A percentile compares a stretch with the other conserved stretches of the same genome.
phyloP scores from a whole-genome alignment of 2,329 filamentous ascomycete genomes.

The Metarhizium brunneum region DNA sequence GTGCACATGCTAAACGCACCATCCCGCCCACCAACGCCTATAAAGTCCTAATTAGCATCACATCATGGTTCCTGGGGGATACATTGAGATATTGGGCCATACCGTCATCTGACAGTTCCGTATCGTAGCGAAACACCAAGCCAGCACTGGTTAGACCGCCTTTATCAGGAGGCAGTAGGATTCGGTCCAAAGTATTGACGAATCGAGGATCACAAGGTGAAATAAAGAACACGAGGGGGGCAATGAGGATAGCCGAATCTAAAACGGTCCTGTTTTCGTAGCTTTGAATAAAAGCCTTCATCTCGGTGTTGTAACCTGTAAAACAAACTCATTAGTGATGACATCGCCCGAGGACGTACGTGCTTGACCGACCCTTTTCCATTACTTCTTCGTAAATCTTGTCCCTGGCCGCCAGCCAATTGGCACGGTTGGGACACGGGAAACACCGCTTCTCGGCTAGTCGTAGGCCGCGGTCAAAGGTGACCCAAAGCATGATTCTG shows the following conservation, averaged over 20 bases:
- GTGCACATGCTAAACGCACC: constrained; percentile 76
- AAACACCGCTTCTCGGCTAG: constrained; percentile 67
- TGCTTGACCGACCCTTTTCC: constrained; percentile 43
- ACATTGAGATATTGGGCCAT: constrained; percentile 16
- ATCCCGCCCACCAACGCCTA: constrained; percentile 64
- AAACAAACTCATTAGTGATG: too few relatives aligned
- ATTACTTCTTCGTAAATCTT: constrained; percentile 66
- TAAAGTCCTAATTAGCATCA: neutral
- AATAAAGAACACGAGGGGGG: constrained; percentile 72
- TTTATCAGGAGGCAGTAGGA: constrained; percentile 63
- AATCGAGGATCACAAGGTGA: constrained; percentile 70
- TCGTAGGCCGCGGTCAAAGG: constrained; percentile 65
- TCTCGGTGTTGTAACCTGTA: constrained; percentile 51
- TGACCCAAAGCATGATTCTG: constrained; percentile 79
- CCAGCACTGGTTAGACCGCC: constrained; percentile 68
- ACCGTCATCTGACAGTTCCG: constrained; percentile 60
- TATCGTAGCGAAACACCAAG: constrained; percentile 68
- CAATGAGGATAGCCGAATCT: constrained; percentile 67
- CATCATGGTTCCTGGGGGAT: neutral
- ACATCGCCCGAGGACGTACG: neutral
- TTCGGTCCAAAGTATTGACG: constrained; percentile 60
- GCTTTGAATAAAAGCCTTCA: constrained; percentile 65
- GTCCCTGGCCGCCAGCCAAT: constrained; percentile 60
- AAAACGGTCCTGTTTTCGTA: constrained; percentile 63
- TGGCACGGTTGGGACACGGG: constrained; percentile 58